phyloP scores from a whole-genome alignment of 2,329 filamentous ascomycete genomes.

The Fonsecaea nubica region DNA sequence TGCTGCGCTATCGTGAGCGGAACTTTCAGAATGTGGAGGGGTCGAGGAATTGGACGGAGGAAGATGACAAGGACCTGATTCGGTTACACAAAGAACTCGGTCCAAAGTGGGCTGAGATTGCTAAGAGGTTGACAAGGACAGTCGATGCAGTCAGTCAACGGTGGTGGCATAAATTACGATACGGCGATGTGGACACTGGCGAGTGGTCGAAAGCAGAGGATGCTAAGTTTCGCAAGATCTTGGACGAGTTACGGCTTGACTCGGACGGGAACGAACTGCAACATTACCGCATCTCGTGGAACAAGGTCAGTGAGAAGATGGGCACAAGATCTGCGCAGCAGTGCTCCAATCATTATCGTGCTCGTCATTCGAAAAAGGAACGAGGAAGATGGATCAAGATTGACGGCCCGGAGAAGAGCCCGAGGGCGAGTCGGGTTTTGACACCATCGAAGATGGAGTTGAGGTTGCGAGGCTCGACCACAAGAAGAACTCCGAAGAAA shows the following conservation, averaged over 20 bases:
- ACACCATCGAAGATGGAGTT: constrained; percentile 37
- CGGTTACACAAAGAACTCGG: constrained; percentile 44
- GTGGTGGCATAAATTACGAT: constrained; percentile 52
- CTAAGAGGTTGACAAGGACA: constrained; percentile 47
- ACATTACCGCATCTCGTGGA: constrained; percentile 37
- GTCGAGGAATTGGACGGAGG: constrained; percentile 48
- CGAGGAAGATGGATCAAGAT: constrained; percentile 32
- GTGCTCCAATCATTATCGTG: constrained; percentile 40
- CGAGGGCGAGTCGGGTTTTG: constrained; percentile 24
- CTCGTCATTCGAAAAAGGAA: constrained; percentile 31
- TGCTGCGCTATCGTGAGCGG: constrained; percentile 52
- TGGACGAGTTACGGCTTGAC: constrained; percentile 36
- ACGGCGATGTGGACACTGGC: constrained; percentile 47
- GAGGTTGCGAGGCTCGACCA: constrained; percentile 20
- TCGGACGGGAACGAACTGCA: constrained; percentile 43
- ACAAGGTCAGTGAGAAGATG: constrained; percentile 38
- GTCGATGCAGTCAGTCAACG: constrained; percentile 52
- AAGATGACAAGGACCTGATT: constrained; percentile 51
- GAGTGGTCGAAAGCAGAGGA: constrained; percentile 49
- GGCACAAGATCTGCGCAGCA: constrained; percentile 38
- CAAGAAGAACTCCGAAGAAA: constrained; percentile 7
- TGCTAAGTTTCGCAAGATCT: constrained; percentile 40
- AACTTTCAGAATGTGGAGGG: constrained; percentile 51
- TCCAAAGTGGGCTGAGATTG: constrained; percentile 48
- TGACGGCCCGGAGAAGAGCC: constrained; percentile 27